Base-by-base conservation (phyloP, 495 filamentous ascomycete species). In the Xylaria curta region DNA sequence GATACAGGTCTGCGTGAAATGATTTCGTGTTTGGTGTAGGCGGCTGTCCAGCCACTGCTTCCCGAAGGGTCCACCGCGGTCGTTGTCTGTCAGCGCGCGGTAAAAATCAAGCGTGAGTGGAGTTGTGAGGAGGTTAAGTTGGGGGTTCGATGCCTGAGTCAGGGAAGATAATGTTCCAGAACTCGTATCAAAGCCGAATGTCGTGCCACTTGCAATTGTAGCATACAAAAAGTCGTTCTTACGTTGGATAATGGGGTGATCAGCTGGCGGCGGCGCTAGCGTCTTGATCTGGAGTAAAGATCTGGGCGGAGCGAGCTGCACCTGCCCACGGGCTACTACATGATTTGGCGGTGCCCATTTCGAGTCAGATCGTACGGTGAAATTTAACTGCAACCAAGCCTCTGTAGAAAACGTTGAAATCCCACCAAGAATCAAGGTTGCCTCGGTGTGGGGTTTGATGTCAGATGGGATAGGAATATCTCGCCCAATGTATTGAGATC, bases 11-110 rank as follows among this genome's bases (percentile, higher is more conserved):
- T 81, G 74, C 26, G 78, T 77, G n/a, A 86, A 78, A 54, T 85
- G 81, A 42, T 79, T 70, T 61, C 82, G 82, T 62, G 85, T 81
- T 65, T 85, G 81, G 70, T 84, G 80, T 0, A 87, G 71, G 0
- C 81, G 77, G 1, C 71, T 70, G 26, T 79, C 76, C 24, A 69
- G 66, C 86, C 86, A 87, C 66, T 83, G 78, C 44, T 80, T 73
- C 4, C 83, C 84, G 73, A 82, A 82, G 15, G 80, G 78, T 15
- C 81, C 79, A 1, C 87, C 83, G 10, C 82, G 80, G 73, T 93
- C 91, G 78, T 92, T 92, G 78, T 92, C 88, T 5, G 91, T 93
- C 31, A 85, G 86, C 0, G 87, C 80, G 38, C 87, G 85, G 77
- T 88, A 87, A 73, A 88, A 82, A 49, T 80, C 79, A 9, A 88